Base-by-base conservation (phyloP, 257 asterid species). In the Schizonepeta tenuifolia region DNA sequence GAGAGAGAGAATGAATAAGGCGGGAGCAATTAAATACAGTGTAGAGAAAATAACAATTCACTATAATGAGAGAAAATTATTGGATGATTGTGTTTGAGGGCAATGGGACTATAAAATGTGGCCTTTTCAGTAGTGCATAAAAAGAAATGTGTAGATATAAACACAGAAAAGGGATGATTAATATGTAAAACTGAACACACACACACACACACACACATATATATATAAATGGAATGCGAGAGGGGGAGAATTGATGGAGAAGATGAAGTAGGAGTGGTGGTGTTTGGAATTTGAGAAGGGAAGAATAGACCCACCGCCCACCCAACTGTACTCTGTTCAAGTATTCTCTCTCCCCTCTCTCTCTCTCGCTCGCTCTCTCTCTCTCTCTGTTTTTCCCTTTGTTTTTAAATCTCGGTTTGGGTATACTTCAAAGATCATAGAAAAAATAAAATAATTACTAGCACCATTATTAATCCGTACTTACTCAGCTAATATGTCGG, bases 261-360 rank as follows among this genome's bases (percentile, higher is more conserved):
- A 74, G 85, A 61, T 59, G 75, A 51, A 73, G 77, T 58, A 63
- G 69, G 80, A 82, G 70, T 75, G 79, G 80, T 63, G 81, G 73
- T 66, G 33, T 71, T 87, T 59, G 79, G 85, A 84, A 79, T 69
- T 80, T 83, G 84, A 82, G 79, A 73, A 60, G 71, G 76, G 82
- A 79, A 71, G 75, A 84, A 86, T 70, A 77, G 85, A 80, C 83
- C 83, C 83, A 79, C 84, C 74, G 70, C 79, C 80, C 77, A 82
- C 88, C 65, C 77, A 83, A 69, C 85, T 78, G 66, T 78, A 75
- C 72, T 65, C 65, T 58, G 70, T 72, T 82, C 75, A 71, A 24
- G 77, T 50, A 67, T 35, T 50, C 57, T 44, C 57, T 14, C 50
- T 33, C 67, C 10, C 67, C 51, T 10, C 67, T 17, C 50, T 17